Evolutionary conservation across 129 eudicot genomes (phyloP), one percentile per base, ranked within the genome.

Genomic region (Dittrichia graveolens): DNA sequence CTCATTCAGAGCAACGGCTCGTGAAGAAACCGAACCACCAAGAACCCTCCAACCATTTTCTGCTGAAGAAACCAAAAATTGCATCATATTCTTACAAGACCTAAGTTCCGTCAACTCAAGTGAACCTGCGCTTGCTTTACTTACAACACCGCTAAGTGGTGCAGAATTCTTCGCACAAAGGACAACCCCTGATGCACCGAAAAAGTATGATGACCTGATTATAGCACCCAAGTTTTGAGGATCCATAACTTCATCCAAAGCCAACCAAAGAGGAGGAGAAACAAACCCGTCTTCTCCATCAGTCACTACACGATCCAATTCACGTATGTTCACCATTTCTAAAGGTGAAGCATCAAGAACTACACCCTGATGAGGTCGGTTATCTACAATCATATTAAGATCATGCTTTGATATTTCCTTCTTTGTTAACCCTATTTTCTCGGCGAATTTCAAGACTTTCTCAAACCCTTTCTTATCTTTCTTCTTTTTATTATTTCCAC

Each of bases 101-200:
- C 97, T 80, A 35, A 90, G 88, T 61, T 95, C 99, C 39, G 82
- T 88, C 16, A 95, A 74, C 76, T 95, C 97, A 13, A 95, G 91
- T 42, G 99, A 80, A 10, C 99, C 97, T 0, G 99, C 99, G 78
- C 99, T 95, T 4, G 99, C 99, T 86, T 95, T 95, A 83, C 96
- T 90, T 44, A 95, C 99, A 39, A 95, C 99, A 8, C 97, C 97
- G 56, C 97, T 91, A 62, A 95, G 75, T 12, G 99, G 97, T 63
- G 99, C 99, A 3, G 99, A 95, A 72, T 95, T 95, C 81, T 95
- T 95, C 3, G 97, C 99, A 75, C 99, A 95, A 57, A 95, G 81
- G 7, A 91, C 94, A 62, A 95, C 94, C 65, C 99, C 99, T 2
- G 89, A 71, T 34, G 88, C 95, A 65, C 99, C 99, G 45, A 95